Conservation (phyloP, 202 grass and related monocot genomes). For the Setaria italica region DNA sequence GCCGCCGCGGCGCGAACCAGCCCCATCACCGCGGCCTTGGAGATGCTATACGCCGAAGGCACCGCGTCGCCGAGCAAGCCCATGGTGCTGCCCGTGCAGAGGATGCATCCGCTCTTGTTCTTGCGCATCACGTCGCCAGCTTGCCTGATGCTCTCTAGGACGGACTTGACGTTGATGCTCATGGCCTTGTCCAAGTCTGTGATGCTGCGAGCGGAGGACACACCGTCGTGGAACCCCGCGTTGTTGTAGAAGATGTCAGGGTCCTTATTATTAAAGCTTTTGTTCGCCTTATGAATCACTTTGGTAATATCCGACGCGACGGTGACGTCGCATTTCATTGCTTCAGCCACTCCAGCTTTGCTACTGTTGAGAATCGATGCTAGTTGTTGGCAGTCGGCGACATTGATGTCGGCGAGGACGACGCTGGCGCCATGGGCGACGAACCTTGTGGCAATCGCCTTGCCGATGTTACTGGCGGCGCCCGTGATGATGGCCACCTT, state of each 20-base stretch:
- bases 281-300: background rate
- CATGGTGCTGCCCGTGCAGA: background rate
- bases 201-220: background rate
- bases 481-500: background rate
- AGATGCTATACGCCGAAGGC: background rate
- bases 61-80: background rate
- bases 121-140: background rate
- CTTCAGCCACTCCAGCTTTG: background rate
- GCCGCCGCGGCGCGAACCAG: background rate
- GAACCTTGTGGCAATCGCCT: background rate
- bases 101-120: background rate
- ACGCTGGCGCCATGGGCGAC: background rate
- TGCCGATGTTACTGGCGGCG: background rate
- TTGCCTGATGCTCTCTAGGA: background rate
- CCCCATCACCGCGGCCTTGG: background rate
- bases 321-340: background rate
- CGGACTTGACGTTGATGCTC: background rate
- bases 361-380: background rate
- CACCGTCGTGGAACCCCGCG: background rate
- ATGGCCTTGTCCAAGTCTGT: background rate
- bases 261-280: background rate
- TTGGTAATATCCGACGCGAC: background rate
- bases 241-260: constrained; percentile 1
- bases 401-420: background rate
- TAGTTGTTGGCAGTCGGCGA: background rate